Base-by-base conservation (phyloP, 371 early-diverging fungal genomes). In the Rhizopus arrhizus region DNA sequence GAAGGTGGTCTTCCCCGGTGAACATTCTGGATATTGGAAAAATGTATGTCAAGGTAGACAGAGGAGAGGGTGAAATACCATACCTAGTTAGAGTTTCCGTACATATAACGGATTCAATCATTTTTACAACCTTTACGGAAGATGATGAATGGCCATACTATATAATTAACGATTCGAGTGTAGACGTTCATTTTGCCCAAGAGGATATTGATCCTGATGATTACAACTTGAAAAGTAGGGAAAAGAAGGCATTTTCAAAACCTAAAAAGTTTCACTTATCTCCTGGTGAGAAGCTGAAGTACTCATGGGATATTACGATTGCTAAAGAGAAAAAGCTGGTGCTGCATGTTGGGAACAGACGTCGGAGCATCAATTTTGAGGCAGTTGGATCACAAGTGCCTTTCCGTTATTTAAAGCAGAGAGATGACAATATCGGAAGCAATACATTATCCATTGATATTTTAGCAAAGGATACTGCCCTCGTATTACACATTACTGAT, bases 221-320 rank as follows among this genome's bases (percentile, higher is more conserved):
- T 9, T 77, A 70, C 16, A 52, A 66, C n/a, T 47, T 77, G 1
- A 72, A 65, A 13, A 50, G 64, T 41, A 64, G 53, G 15, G 73
- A 77, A 61, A 64, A 67, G 57, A 64, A 61, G 12, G 70, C 74
- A 3, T 52, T 77, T 8, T 52, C 58, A 33, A 54, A 61, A 32
- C 64, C 70, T 15, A 59, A 56, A 1, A 12, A 47, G 4, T 74
- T 74, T 43, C 41, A 56, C 0, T 54, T 79, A 7, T 52, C 46
- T 7, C 63, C 72, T 3, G 56, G 56, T 12, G 77, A 84, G 51
- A 68, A 84, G 5, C 69, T 88, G 62, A 76, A 83, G 9, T 99
- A 96, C 56, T 90, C 98, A 0, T 97, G 97, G 96, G 98, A 97
- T 70, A 79, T 87, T 58, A 98, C 98, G 3, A 82, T 91, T 7